These are phyloP conservation scores for Coriolopsis trogii DNA, from an alignment of 1,284 basidiomycete genomes.

Conservation along the genomic window DNA sequence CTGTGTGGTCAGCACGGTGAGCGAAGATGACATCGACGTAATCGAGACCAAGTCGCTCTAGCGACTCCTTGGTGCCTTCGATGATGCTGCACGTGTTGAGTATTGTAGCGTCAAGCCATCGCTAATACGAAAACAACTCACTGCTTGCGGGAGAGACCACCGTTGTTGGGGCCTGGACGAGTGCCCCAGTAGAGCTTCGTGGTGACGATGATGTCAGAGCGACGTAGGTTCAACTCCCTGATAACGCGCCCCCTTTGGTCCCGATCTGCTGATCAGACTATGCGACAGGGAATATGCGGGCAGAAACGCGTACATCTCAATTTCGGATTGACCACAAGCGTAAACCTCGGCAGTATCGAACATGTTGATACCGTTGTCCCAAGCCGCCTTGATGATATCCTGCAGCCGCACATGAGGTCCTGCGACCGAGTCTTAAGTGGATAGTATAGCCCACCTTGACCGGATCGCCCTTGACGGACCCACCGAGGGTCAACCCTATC, in stretches of 20 bases:
- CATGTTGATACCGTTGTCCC: slow-evolving; percentile 73
- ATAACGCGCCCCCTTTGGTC: slow-evolving; percentile 72
- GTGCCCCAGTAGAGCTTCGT: slow-evolving; percentile 70
- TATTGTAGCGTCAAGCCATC: too few relatives aligned
- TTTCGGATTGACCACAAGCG: slow-evolving; percentile 67
- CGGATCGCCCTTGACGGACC: slow-evolving; percentile 68
- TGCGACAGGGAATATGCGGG: too few relatives aligned
- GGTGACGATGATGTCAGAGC: slow-evolving; percentile 74
- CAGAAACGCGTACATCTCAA: slow-evolving; percentile 59
- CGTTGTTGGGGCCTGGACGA: slow-evolving; percentile 58
- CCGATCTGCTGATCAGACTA: too few relatives aligned
- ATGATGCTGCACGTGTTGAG: slow-evolving; percentile 73
- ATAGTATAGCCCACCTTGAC: slow-evolving; percentile 63
- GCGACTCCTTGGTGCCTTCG: slow-evolving; percentile 73
- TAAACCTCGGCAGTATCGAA: slow-evolving; percentile 72
- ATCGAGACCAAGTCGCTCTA: slow-evolving; percentile 72
- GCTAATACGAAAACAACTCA: too few relatives aligned
- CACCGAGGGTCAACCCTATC: slow-evolving; percentile 66
- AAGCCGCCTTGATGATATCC: slow-evolving; percentile 67
- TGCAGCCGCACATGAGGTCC: too few relatives aligned
- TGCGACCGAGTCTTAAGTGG: too few relatives aligned
- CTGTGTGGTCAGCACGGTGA: slow-evolving; percentile 56
- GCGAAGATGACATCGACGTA: slow-evolving; percentile 80
- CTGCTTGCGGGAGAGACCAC: slow-evolving; percentile 75
- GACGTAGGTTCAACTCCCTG: slow-evolving; percentile 71